Percentiles rank a stretch among this genome's conserved stretches.
phyloP scores from a whole-genome alignment of 495 filamentous ascomycete species.

The Hypoxylon lienhwacheense region DNA sequence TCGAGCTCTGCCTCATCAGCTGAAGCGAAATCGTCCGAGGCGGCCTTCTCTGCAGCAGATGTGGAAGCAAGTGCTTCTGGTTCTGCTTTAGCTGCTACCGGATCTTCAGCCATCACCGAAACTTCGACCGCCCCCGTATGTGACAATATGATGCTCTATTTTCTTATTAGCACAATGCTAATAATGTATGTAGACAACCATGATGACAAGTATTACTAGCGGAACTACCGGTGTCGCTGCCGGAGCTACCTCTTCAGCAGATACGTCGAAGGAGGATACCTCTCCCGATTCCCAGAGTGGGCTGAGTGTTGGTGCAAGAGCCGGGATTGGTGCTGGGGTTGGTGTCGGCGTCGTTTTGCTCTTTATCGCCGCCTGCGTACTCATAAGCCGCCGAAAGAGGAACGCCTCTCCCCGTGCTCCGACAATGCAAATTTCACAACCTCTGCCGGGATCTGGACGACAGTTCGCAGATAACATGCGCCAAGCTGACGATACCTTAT shows the following conservation, averaged over 20 bases:
- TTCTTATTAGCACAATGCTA: background rate
- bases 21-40: constrained; percentile 2
- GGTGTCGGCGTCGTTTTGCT: constrained; percentile 40
- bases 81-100: constrained; percentile 4
- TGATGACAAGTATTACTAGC: constrained; percentile 9
- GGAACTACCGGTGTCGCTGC: constrained; percentile 13
- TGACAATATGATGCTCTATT: background rate
- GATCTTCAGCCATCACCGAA: constrained; percentile 3
- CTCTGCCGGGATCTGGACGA: constrained; percentile 43
- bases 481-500: constrained; percentile 17
- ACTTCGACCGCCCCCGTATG: constrained; percentile 17
- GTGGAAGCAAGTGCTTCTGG: constrained; percentile 7
- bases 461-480: constrained; percentile 37
- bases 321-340: constrained; percentile 49
- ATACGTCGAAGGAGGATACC: constrained; percentile 5
- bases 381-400: constrained; percentile 40
- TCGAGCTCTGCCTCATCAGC: constrained; percentile 11
- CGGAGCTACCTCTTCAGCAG: constrained; percentile 17
- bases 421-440: constrained; percentile 47
- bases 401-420: constrained; percentile 16
- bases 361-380: constrained; percentile 30
- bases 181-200: constrained; percentile 9
- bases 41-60: constrained; percentile 9
- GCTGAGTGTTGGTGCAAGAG: constrained; percentile 43
- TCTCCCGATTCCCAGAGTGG: constrained; percentile 11